These are phyloP conservation scores for Pisolithus tinctorius DNA, from an alignment of 768 basidiomycete genomes.

Conservation along the genomic window DNA sequence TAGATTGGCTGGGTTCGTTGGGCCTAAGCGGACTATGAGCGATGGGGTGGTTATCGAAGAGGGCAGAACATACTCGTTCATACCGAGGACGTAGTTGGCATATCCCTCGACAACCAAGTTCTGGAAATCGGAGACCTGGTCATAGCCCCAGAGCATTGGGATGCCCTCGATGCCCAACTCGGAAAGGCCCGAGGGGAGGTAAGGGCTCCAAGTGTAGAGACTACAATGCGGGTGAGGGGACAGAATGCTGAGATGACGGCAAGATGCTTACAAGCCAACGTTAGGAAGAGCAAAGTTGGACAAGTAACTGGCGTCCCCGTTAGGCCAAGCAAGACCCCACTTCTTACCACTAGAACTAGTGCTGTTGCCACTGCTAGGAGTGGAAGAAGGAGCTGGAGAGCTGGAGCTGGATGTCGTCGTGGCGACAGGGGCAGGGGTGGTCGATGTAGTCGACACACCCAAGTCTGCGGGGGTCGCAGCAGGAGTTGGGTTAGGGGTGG, in stretches of 20 bases:
- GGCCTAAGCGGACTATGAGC: conserved; percentile 42
- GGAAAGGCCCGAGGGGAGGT: conserved; percentile 29
- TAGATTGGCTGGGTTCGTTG: conserved; percentile 54
- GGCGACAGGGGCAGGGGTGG: conserved; percentile 10
- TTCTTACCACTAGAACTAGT: conserved; percentile 29
- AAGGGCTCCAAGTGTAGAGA: conserved; percentile 62
- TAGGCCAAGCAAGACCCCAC: conserved; percentile 61
- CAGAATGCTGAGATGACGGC: background rate
- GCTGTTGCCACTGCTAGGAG: background rate
- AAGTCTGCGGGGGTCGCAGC: conserved; percentile 2
- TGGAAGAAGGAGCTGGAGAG: conserved; percentile 11
- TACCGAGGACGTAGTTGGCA: conserved; percentile 44
- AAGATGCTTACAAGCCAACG: conserved; percentile 34
- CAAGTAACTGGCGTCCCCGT: conserved; percentile 40
- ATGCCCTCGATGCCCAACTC: conserved; percentile 37
- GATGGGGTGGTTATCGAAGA: background rate
- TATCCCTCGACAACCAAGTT: conserved; percentile 41
- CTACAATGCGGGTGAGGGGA: conserved; percentile 16
- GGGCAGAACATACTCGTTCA: conserved; percentile 61
- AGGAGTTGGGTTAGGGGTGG: conserved; percentile 9
- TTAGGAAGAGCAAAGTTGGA: conserved; percentile 37
- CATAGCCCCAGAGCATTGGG: conserved; percentile 66
- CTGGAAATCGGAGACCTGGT: conserved; percentile 40
- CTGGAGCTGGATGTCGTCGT: conserved; percentile 12
- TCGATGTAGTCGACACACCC: conserved; percentile 5